These are phyloP conservation scores for Aphanomyces euteiches DNA, from an alignment of 352 stramenopile genomes.

Conservation along the genomic window DNA sequence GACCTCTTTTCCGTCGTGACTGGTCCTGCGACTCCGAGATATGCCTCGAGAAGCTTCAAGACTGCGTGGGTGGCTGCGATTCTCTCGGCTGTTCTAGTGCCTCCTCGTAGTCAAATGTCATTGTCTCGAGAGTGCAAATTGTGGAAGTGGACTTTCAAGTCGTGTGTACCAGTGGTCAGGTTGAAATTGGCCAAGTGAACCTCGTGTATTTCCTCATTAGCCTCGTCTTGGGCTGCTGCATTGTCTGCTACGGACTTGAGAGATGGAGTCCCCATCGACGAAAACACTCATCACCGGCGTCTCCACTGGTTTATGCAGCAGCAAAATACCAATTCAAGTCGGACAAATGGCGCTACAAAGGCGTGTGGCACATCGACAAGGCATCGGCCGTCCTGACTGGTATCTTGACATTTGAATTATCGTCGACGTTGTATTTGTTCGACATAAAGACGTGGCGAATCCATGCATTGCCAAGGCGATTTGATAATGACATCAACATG, in stretches of 20 bases:
- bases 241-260: conserved; percentile 6
- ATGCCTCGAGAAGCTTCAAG: not conserved
- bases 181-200: not conserved
- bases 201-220: not conserved
- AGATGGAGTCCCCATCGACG: not conserved
- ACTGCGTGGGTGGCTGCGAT: not conserved
- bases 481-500: no score
- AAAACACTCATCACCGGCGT: not conserved
- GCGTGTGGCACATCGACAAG: conserved; percentile 18
- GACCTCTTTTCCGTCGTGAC: not conserved
- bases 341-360: conserved; percentile 13
- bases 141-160: conserved; percentile 10
- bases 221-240: not conserved
- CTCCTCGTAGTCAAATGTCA: not conserved
- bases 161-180: not conserved
- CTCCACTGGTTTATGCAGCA: conserved; percentile 7
- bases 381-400: conserved; percentile 16
- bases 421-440: conserved; percentile 11
- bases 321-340: conserved; percentile 11
- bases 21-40: not conserved
- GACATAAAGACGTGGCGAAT: conserved; percentile 28
- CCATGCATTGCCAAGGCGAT: not conserved
- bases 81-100: not conserved
- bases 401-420: conserved; percentile 5
- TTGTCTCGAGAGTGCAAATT: not conserved